A percentile compares a stretch with the other conserved stretches of the same genome.
Evolutionary conservation across 169 alveolate genomes (phyloP).

Genomic region (Cryptosporidium felis): DNA sequence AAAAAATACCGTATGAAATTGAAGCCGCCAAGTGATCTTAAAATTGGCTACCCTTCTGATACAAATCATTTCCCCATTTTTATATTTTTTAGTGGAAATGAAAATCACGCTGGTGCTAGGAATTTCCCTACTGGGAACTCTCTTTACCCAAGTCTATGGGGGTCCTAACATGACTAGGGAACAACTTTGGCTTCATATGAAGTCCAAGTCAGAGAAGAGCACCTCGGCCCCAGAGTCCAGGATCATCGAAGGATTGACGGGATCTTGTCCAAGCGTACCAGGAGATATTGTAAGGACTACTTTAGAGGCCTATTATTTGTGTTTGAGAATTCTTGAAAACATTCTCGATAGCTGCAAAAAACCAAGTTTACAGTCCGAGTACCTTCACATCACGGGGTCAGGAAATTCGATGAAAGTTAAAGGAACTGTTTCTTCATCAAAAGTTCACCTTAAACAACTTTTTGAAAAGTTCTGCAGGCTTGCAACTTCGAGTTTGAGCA

Average conservation of each 20-base stretch:
- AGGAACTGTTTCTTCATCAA: not conserved
- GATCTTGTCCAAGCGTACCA: not conserved
- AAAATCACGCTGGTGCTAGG: too few relatives aligned
- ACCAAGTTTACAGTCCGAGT: not conserved
- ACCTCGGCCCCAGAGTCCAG: not conserved
- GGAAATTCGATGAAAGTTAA: not conserved
- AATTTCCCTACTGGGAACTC: too few relatives aligned
- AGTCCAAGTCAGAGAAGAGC: not conserved
- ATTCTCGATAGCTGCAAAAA: not conserved
- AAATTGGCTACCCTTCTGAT: not conserved
- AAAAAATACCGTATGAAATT: too few relatives aligned
- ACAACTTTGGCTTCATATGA: not conserved
- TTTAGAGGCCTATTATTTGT: not conserved
- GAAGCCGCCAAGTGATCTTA: conserved; percentile 39
- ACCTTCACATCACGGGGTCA: not conserved
- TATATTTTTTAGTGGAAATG: too few relatives aligned
- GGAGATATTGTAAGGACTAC: not conserved
- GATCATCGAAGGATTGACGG: not conserved
- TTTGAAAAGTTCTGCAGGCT: conserved; percentile 2
- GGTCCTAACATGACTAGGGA: too few relatives aligned
- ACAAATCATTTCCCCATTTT: too few relatives aligned
- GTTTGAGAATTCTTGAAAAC: not conserved
- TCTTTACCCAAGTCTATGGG: too few relatives aligned
- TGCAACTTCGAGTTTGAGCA: not conserved
- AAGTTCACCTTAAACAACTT: not conserved